Evolutionary conservation across 805 yeast species (phyloP), one percentile per base, ranked within the genome.

Genomic region (Candida pini): DNA sequence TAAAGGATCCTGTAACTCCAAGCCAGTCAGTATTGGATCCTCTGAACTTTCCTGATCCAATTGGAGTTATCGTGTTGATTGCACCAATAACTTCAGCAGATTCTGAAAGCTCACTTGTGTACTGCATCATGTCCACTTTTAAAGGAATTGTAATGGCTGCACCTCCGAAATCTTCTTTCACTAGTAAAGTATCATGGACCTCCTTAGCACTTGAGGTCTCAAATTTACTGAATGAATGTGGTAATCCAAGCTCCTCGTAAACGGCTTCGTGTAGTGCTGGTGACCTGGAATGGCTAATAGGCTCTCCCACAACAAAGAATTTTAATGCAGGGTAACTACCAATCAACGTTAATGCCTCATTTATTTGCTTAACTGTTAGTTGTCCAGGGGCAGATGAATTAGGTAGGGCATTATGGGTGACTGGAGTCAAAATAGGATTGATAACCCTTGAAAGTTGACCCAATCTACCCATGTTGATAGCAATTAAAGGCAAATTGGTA

Each of bases 1-100:
- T 54, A 47, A 88, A 76, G 2, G 96, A 74, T 41, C 80, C 73
- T 30, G 66, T 67, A 46, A 92, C 84, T 9, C 98, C 99, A 31
- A 77, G 63, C 95, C 96, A 92, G 58, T 92, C 99, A 28, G 99
- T 92, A 64, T 92, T 92, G 49, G 85, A 90, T 44, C 97, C 98
- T 33, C 58, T 59, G 38, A 80, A 73, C 31, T 59, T 56, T 18
- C 64, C 64, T 34, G 66, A 62, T 6, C 69, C 78, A 9, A 64
- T 62, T 23, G 82, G 83, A 25, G 71, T 68, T 32, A 92, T 72
- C 0, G 99, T 92, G 63, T 92, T 92, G 35, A 92, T 88, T 15
- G 98, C 97, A 27, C 97, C 97, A 48, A 92, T 86, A n/a, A 59
- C 47, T 43, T 69, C 56, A 12, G 95, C 97, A 13, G 94, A 76